phyloP scores from a whole-genome alignment of 2,329 filamentous ascomycete genomes.

The Septoria petroselini region DNA sequence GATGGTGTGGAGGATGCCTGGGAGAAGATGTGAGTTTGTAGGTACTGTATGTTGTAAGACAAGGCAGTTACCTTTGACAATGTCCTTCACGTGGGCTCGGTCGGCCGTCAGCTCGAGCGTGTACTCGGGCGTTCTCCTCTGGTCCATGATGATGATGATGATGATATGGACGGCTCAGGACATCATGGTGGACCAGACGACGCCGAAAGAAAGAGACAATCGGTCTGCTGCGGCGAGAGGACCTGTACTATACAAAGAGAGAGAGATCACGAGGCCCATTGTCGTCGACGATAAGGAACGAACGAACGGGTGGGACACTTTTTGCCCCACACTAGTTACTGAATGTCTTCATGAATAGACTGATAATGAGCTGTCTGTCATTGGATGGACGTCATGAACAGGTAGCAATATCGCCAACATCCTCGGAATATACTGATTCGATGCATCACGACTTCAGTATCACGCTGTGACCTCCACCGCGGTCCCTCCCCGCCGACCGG shows the following conservation, averaged over 20 bases:
- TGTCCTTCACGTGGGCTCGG: conserved; percentile 81
- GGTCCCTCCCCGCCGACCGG: background rate
- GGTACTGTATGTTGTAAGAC: no score
- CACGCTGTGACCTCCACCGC: background rate
- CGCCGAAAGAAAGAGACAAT: no score
- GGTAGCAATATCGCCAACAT: background rate
- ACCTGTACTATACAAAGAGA: no score
- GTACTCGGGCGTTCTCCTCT: conserved; percentile 74
- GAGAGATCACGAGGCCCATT: no score
- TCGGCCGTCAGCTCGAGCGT: conserved; percentile 92
- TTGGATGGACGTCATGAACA: conserved; percentile 7
- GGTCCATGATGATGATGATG: no score
- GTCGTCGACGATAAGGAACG: no score
- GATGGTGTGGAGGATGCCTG: conserved; percentile 90
- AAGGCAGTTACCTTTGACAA: conserved; percentile 87
- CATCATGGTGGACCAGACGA: conserved; percentile 1
- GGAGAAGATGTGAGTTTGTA: background rate
- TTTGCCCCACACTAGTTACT: no score
- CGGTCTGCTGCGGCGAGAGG: no score
- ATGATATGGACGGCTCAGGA: no score
- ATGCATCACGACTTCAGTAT: background rate
- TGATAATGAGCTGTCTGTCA: conserved; percentile 9
- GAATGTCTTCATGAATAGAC: no score
- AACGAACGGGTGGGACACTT: background rate
- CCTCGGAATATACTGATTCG: background rate